These are phyloP conservation scores for Clavispora vitiphila DNA, from an alignment of 805 yeast genomes.

Conservation along the genomic window DNA sequence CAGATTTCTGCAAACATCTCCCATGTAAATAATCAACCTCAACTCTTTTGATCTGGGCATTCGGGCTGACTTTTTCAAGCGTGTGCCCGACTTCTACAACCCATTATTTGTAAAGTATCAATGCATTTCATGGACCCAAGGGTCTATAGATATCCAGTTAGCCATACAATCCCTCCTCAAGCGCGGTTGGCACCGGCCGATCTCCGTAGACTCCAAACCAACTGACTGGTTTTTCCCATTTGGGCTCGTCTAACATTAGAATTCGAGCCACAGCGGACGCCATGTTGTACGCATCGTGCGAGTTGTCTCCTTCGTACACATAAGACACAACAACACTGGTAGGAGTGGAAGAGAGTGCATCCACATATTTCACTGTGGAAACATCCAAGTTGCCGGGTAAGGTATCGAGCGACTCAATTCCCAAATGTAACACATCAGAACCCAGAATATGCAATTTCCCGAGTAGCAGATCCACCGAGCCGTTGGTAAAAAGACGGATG, in stretches of 20 bases:
- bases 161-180: slow-evolving; percentile 75
- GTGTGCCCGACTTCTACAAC: too few relatives aligned
- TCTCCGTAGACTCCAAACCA: slow-evolving; percentile 87
- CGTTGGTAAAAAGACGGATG: slow-evolving; percentile 24
- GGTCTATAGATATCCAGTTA: too few relatives aligned
- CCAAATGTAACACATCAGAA: slow-evolving; percentile 2
- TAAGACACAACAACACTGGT: slow-evolving; percentile 45
- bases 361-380: slow-evolving; percentile 9
- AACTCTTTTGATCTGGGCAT: too few relatives aligned
- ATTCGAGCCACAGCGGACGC: slow-evolving; percentile 34
- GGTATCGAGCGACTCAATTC: not conserved
- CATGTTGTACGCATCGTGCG: slow-evolving; percentile 57
- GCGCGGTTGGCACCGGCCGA: slow-evolving; percentile 56
- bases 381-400: slow-evolving; percentile 1
- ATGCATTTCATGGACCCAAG: too few relatives aligned
- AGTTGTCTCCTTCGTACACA: slow-evolving; percentile 90
- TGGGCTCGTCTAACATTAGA: slow-evolving; percentile 15
- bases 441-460: slow-evolving; percentile 19
- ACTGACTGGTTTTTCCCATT: slow-evolving; percentile 59
- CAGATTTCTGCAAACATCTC: too few relatives aligned
- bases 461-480: slow-evolving; percentile 28
- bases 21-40: too few relatives aligned
- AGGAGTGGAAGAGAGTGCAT: slow-evolving; percentile 8
- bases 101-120: too few relatives aligned
- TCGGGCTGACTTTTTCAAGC: too few relatives aligned